Conservation (phyloP, 1,139 yeast genomes). For the Pichia sp. region DNA sequence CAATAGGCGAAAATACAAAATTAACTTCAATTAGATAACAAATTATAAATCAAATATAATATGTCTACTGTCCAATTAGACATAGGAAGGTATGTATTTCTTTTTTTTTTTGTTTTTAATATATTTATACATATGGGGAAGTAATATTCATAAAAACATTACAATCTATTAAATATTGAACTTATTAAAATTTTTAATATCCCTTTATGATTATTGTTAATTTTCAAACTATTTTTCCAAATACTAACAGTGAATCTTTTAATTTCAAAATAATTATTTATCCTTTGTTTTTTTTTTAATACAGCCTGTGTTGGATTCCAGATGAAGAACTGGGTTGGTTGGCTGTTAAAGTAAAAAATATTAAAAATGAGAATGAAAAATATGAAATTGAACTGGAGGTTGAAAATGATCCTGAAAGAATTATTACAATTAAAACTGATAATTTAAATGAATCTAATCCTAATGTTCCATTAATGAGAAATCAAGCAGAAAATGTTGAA, state of each 20-base stretch:
- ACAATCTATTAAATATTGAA: no score
- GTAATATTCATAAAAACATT: no score
- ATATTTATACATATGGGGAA: no score
- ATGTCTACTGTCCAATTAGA: constrained; percentile 14
- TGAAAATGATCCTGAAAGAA: constrained; percentile 48
- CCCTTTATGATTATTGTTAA: not conserved
- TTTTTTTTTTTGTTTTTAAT: not conserved
- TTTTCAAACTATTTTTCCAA: not conserved
- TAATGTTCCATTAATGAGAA: constrained; percentile 76
- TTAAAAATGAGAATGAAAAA: constrained; percentile 45
- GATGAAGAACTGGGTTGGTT: constrained; percentile 87
- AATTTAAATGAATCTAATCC: constrained; percentile 40
- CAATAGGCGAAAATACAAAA: no score
- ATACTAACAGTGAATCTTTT: constrained; percentile 12
- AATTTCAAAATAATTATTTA: not conserved
- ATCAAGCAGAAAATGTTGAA: constrained; percentile 92
- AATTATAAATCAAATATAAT: not conserved
- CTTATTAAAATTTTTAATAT: no score
- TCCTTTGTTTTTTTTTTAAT: constrained; percentile 13
- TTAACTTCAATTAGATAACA: no score
- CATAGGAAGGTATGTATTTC: constrained; percentile 12
- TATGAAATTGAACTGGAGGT: constrained; percentile 53
- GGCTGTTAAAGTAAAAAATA: constrained; percentile 69
- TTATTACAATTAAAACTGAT: constrained; percentile 49
- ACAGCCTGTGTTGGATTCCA: constrained; percentile 90